A percentile compares a stretch with the other conserved stretches of the same genome.
phyloP scores from a whole-genome alignment of 2,329 filamentous ascomycete genomes.

The Cyphellophora attinorum region DNA sequence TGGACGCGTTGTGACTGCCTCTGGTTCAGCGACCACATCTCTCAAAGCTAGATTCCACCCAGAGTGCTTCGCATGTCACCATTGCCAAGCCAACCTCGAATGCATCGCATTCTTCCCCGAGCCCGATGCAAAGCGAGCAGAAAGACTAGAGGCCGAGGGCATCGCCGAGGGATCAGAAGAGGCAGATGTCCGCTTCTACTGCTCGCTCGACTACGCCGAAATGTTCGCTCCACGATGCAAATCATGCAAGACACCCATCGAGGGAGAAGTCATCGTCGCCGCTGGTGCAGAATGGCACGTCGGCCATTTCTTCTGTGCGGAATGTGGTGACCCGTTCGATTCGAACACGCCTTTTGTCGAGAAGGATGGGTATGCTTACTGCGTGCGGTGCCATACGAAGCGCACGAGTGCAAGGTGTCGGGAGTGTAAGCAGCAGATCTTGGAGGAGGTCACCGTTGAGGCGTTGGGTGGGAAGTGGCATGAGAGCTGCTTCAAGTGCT shows the following conservation, averaged over 20 bases:
- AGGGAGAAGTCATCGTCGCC: slow-evolving; percentile 87
- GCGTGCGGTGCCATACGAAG: slow-evolving; percentile 82
- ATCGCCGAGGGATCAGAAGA: slow-evolving; percentile 40
- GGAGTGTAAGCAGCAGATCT: slow-evolving; percentile 73
- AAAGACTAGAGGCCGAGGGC: slow-evolving; percentile 58
- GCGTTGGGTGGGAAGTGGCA: slow-evolving; percentile 93
- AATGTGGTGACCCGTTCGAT: slow-evolving; percentile 78
- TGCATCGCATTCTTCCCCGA: slow-evolving; percentile 95
- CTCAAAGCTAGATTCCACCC: slow-evolving; percentile 66
- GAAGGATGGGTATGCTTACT: slow-evolving; percentile 97
- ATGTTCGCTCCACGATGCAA: slow-evolving; percentile 86
- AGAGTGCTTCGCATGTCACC: slow-evolving; percentile 81
- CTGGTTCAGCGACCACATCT: slow-evolving; percentile 40
- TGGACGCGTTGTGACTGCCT: slow-evolving; percentile 78
- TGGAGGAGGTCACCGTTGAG: slow-evolving; percentile 81
- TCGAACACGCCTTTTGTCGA: slow-evolving; percentile 74
- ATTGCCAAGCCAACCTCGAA: slow-evolving; percentile 80
- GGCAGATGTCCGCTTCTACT: slow-evolving; percentile 73
- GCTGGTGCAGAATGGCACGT: slow-evolving; percentile 95
- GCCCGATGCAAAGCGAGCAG: slow-evolving; percentile 60
- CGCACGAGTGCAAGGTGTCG: slow-evolving; percentile 83
- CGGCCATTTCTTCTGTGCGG: slow-evolving; percentile 97
- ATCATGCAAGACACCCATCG: slow-evolving; percentile 91
- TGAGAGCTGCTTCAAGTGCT: slow-evolving; percentile 78
- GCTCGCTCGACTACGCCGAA: slow-evolving; percentile 98